Base-by-base conservation (phyloP, 2,329 filamentous ascomycete species). In the Botrytis fabae region DNA sequence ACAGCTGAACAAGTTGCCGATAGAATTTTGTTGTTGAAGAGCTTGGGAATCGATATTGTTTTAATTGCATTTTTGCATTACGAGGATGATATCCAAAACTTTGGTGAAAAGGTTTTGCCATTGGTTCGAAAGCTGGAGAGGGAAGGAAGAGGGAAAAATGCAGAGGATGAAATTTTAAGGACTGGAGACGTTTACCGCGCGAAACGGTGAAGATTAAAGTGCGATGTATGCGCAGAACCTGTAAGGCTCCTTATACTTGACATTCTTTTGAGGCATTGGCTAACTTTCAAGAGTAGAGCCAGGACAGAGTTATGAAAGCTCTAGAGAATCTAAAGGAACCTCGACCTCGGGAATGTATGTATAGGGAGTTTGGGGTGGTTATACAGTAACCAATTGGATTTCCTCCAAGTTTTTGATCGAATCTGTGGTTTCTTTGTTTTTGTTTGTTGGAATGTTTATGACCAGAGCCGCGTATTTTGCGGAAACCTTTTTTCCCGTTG, bases 1-100 rank as follows among this genome's bases (percentile, higher is more conserved):
- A 86, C 85, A 0, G 85, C 84, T 74, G 83, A 86, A 77, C 85
- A 86, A 77, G 84, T 87, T 66, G 85, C 84, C 0, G 85, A 87
- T 74, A 79, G 85, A 7, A 85, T 87, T 54, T 74, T 86, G 54
- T 74, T 87, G 75, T 76, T 86, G 71, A 84, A 87, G 82, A 82
- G 82, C 75, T 73, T 86, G 73, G 80, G 83, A 1, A 80, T 84
- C 22, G 79, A 84, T 74, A 81, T 87, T 65, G 76, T 84, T 71
- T 73, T 88, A 74, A 82, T 83, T 0, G 85, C 85, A 0, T 86
- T 86, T 75, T 77, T 87, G 76, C 85, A 87, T 75, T 87, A 87
- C 73, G 85, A 87, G 10, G 84, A 86, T 35, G 86, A 87, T 74
- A 85, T 87, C 72, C 82, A 86, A 77, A 77, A 80, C 62, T 87